phyloP scores from a whole-genome alignment of 805 yeast genomes.

The Yarrowia keelungensis region DNA sequence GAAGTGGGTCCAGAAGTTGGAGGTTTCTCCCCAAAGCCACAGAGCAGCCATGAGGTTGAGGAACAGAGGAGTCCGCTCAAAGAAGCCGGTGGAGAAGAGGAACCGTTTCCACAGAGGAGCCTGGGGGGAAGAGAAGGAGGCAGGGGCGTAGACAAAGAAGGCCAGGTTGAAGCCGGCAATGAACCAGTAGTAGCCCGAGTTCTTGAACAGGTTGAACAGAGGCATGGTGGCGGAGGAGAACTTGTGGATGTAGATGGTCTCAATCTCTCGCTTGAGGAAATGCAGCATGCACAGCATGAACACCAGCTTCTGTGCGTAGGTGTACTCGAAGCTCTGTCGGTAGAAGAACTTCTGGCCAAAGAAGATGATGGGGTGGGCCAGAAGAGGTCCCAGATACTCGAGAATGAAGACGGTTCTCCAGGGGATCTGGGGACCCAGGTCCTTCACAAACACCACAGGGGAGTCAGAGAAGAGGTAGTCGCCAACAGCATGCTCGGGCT shows the following conservation, averaged over 20 bases:
- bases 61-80: conserved; percentile 34
- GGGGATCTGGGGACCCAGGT: conserved; percentile 88
- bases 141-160: conserved; percentile 58
- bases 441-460: conserved; percentile 70
- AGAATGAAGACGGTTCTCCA: conserved; percentile 90
- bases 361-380: conserved; percentile 77
- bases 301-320: conserved; percentile 61
- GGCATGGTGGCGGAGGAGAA: conserved; percentile 96
- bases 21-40: conserved; percentile 63
- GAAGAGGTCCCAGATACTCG: conserved; percentile 89
- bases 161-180: conserved; percentile 73
- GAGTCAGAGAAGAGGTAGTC: conserved; percentile 54
- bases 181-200: conserved; percentile 92
- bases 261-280: conserved; percentile 86
- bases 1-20: conserved; percentile 76
- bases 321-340: conserved; percentile 52
- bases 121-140: conserved; percentile 45
- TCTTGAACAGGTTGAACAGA: conserved; percentile 80
- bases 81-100: conserved; percentile 44
- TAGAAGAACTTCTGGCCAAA: conserved; percentile 52
- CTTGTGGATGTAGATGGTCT: conserved; percentile 81
- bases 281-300: conserved; percentile 70
- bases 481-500: conserved; percentile 55
- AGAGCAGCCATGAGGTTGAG: conserved; percentile 41
- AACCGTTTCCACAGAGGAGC: conserved; percentile 40